Evolutionary conservation across 257 asterid species (phyloP).

Genomic region (Capsicum chinense): DNA sequence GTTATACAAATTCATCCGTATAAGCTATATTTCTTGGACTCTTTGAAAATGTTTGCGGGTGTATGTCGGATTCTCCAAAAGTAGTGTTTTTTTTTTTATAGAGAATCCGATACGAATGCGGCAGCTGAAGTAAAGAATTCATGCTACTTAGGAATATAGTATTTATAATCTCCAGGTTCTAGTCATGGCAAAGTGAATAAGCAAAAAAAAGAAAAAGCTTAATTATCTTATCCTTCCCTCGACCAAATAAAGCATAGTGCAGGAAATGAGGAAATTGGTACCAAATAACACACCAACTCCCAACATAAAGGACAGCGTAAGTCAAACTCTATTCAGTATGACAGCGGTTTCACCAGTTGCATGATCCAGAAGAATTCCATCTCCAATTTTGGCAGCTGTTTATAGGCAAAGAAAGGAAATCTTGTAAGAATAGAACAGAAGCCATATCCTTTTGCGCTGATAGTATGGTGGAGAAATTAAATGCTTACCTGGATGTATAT

Average conservation of each 20-base stretch:
- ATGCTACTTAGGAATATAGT: too few species aligned
- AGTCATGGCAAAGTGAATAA: background rate
- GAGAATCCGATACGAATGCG: too few species aligned
- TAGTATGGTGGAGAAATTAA: background rate
- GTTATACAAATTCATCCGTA: too few species aligned
- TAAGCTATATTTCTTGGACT: too few species aligned
- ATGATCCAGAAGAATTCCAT: slow-evolving; percentile 54
- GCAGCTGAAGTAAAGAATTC: too few species aligned
- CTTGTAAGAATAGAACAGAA: background rate
- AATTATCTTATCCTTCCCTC: slow-evolving; percentile 10
- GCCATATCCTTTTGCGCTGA: background rate
- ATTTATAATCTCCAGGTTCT: too few species aligned
- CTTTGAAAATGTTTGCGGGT: too few species aligned
- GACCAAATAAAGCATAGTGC: background rate
- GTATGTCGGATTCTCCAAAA: too few species aligned
- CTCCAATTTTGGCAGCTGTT: slow-evolving; percentile 53
- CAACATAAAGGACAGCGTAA: slow-evolving; percentile 10
- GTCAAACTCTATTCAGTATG: slow-evolving; percentile 49
- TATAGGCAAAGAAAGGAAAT: background rate
- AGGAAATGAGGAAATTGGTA: background rate
- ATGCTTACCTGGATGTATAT: slow-evolving; percentile 52
- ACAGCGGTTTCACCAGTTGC: slow-evolving; percentile 57
- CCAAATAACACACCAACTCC: background rate
- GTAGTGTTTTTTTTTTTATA: too few species aligned
- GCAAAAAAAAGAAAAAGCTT: background rate